phyloP scores from a whole-genome alignment of 495 filamentous ascomycete genomes.

The Glonium stellatum region DNA sequence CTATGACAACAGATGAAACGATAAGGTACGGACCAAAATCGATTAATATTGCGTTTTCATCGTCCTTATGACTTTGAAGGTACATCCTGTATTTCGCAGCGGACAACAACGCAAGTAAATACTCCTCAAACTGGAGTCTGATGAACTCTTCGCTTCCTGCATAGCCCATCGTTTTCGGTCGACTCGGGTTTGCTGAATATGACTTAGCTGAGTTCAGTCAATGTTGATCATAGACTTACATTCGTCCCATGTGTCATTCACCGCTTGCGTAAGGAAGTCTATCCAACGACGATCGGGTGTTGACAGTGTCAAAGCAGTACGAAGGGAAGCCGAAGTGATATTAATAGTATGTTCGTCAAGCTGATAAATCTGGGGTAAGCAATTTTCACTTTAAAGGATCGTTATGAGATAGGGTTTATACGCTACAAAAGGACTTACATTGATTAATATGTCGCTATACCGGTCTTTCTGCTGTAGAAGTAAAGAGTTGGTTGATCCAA shows the following conservation, averaged over 20 bases:
- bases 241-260: slow-evolving; percentile 96
- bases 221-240: slow-evolving; percentile 3
- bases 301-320: slow-evolving; percentile 69
- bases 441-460: slow-evolving; percentile 96
- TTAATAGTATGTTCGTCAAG: slow-evolving; percentile 84
- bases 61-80: slow-evolving; percentile 53
- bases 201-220: slow-evolving; percentile 3
- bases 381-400: not conserved
- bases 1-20: not conserved
- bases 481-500: slow-evolving; percentile 92
- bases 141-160: slow-evolving; percentile 98
- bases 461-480: slow-evolving; percentile 89
- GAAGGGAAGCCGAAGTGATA: slow-evolving; percentile 72
- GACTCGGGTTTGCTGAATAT: slow-evolving; percentile 59
- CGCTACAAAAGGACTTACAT: slow-evolving; percentile 43
- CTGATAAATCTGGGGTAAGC: slow-evolving; percentile 29
- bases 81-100: slow-evolving; percentile 84
- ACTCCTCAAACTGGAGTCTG: slow-evolving; percentile 94
- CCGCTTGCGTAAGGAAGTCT: slow-evolving; percentile 84
- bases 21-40: slow-evolving; percentile 42
- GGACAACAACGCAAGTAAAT: slow-evolving; percentile 81
- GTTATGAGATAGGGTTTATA: not conserved
- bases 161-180: slow-evolving; percentile 90
- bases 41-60: slow-evolving; percentile 52
- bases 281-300: slow-evolving; percentile 92